Percentiles rank a stretch among this genome's conserved stretches.
These are phyloP conservation scores for Albophoma yamanashiensis DNA, from an alignment of 2,329 filamentous ascomycete species.

Conservation along the genomic window DNA sequence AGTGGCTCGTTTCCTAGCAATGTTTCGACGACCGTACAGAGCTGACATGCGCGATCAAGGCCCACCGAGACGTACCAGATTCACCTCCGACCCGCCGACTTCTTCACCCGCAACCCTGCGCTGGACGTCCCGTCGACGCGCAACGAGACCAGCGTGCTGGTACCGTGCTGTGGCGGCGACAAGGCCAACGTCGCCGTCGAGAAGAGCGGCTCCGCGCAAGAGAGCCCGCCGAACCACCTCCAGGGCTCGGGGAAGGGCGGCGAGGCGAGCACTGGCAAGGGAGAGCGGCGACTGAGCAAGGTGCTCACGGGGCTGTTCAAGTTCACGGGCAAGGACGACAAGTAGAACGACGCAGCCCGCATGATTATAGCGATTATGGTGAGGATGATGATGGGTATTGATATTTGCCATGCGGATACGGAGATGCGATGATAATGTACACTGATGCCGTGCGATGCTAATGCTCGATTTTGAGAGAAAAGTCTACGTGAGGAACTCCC, in stretches of 20 bases:
- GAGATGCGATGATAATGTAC: background rate
- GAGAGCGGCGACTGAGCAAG: background rate
- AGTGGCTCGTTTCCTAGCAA: slow-evolving; percentile 12
- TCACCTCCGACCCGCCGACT: slow-evolving; percentile 29
- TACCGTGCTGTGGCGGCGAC: slow-evolving; percentile 19
- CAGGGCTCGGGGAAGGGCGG: slow-evolving; percentile 13
- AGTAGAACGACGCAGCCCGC: background rate
- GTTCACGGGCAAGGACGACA: slow-evolving; percentile 1
- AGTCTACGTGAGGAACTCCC: slow-evolving; percentile 87
- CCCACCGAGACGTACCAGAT: slow-evolving; percentile 37
- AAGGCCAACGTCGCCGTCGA: slow-evolving; percentile 1
- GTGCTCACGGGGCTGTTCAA: slow-evolving; percentile 2
- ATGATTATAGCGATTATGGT: background rate
- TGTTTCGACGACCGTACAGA: background rate
- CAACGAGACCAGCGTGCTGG: slow-evolving; percentile 30
- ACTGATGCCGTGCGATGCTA: slow-evolving; percentile 8
- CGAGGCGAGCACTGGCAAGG: background rate
- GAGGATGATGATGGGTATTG: background rate
- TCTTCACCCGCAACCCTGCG: slow-evolving; percentile 35
- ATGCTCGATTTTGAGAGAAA: slow-evolving; percentile 75
- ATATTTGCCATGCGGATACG: background rate
- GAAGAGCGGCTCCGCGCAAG: slow-evolving; percentile 13
- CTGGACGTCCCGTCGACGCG: slow-evolving; percentile 28
- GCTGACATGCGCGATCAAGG: slow-evolving; percentile 19
- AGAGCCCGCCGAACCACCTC: slow-evolving; percentile 18